A percentile compares a stretch with the other conserved stretches of the same genome.
These are phyloP conservation scores for Solanum sparsipilum DNA, from an alignment of 257 asterid species.

Conservation along the genomic window DNA sequence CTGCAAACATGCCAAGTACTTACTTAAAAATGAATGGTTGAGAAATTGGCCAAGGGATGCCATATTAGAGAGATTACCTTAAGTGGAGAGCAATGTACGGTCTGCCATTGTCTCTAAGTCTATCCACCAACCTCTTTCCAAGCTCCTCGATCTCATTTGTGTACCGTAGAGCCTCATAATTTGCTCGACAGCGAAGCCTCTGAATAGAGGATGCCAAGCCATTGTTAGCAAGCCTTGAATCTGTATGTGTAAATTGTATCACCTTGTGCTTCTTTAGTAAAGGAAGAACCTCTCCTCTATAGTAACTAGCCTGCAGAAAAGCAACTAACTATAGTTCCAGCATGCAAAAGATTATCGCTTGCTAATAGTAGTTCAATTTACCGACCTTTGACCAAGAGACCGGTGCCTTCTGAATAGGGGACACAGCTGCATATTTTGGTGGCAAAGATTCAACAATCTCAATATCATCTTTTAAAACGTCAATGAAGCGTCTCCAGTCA, in stretches of 20 bases:
- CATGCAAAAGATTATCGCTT: not conserved
- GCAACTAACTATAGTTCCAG: not conserved
- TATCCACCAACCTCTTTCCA: slow-evolving; percentile 31
- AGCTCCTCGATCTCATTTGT: slow-evolving; percentile 47
- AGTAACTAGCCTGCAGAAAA: slow-evolving; percentile 36
- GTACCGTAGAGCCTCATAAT: slow-evolving; percentile 52
- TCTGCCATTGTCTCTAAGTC: slow-evolving; percentile 21
- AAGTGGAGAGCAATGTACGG: slow-evolving; percentile 63
- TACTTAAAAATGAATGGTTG: not conserved
- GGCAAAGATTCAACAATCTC: slow-evolving; percentile 53
- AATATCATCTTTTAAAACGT: slow-evolving; percentile 43
- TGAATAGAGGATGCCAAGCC: slow-evolving; percentile 45
- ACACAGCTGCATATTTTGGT: slow-evolving; percentile 20
- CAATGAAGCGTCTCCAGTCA: slow-evolving; percentile 60
- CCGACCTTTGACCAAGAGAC: slow-evolving; percentile 70
- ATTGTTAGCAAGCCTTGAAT: slow-evolving; percentile 56
- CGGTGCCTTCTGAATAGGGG: slow-evolving; percentile 45
- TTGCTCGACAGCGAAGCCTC: slow-evolving; percentile 53
- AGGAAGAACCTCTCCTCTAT: slow-evolving; percentile 26
- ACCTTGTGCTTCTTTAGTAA: slow-evolving; percentile 36
- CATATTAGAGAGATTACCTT: slow-evolving; percentile 23
- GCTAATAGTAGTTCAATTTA: not conserved
- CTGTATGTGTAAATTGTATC: slow-evolving; percentile 45
- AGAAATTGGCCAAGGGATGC: not conserved
- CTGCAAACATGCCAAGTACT: slow-evolving; percentile 9